Percentiles rank a stretch among this genome's conserved stretches.
Evolutionary conservation across 75 land plant genomes (phyloP).

Genomic region (Chamaecyparis obtusa): DNA sequence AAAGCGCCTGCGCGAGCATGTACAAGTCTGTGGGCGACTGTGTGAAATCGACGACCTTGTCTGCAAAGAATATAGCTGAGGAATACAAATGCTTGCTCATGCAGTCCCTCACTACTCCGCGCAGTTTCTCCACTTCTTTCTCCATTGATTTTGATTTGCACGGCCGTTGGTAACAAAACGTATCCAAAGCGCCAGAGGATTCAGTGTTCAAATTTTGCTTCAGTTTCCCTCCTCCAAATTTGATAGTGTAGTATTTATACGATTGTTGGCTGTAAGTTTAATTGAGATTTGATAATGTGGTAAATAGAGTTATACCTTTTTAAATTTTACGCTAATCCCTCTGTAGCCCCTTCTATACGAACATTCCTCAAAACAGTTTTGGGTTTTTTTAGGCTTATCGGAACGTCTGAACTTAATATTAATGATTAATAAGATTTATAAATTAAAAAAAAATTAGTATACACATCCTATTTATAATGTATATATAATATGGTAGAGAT

Average conservation of each 20-base stretch:
- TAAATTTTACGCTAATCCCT: no score
- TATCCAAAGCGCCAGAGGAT: background rate
- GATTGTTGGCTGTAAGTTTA: no score
- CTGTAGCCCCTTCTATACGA: no score
- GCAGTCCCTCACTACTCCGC: slow-evolving; percentile 93
- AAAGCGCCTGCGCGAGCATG: slow-evolving; percentile 97
- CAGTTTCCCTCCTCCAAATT: background rate
- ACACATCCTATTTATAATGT: no score
- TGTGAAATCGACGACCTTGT: slow-evolving; percentile 84
- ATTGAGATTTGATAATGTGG: background rate
- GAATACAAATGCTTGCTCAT: slow-evolving; percentile 94
- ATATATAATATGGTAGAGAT: no score
- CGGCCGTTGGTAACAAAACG: background rate
- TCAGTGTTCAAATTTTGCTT: background rate
- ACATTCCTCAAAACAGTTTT: no score
- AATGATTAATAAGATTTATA: no score
- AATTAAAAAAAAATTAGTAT: no score
- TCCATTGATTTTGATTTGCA: slow-evolving; percentile 38
- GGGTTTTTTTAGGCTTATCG: no score
- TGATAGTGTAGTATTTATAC: background rate
- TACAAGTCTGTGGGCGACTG: slow-evolving; percentile 81
- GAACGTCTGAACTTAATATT: no score
- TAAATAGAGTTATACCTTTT: no score
- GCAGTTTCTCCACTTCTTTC: slow-evolving; percentile 74
- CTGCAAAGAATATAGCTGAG: slow-evolving; percentile 96